Percentiles rank a stretch among this genome's conserved stretches.
Conservation (phyloP, 768 basidiomycete genomes). For the Boletales sp. region DNA sequence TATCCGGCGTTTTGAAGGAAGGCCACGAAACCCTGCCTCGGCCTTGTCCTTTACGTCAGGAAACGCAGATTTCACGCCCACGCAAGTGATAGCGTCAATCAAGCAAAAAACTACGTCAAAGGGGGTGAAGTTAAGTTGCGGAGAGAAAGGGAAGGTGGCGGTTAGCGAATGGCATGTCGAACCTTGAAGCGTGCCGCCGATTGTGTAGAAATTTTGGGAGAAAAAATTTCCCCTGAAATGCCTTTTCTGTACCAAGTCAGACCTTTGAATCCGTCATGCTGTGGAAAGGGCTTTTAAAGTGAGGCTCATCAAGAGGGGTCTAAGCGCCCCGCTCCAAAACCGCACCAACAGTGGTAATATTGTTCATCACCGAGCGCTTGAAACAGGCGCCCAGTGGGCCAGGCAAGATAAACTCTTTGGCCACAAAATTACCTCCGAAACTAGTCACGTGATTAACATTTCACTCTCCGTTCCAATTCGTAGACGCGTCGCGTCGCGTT, state of each 20-base stretch:
- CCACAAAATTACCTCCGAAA: neutral
- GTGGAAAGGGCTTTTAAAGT: neutral
- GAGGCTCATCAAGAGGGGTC: neutral
- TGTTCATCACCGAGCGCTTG: conserved; percentile 10
- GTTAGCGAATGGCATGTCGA: neutral
- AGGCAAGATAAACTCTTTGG: neutral
- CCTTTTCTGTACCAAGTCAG: conserved; percentile 8
- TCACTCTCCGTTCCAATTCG: conserved; percentile 25
- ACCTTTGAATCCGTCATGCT: no score
- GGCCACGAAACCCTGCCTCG: neutral
- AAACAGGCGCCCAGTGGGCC: conserved; percentile 1
- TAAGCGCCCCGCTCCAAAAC: neutral
- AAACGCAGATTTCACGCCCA: neutral
- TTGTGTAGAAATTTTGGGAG: conserved; percentile 12
- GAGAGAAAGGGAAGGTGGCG: neutral
- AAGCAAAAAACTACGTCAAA: neutral
- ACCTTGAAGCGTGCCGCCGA: neutral
- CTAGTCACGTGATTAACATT: conserved; percentile 13
- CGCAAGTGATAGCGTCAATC: neutral
- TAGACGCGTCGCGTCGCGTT: conserved; percentile 32
- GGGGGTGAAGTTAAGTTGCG: neutral
- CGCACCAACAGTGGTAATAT: neutral
- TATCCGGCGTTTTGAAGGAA: neutral
- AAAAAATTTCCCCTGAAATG: conserved; percentile 13
- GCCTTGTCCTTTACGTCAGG: neutral